A percentile compares a stretch with the other conserved stretches of the same genome.
These are phyloP conservation scores for Penicillium sp. DNA, from an alignment of 2,329 filamentous ascomycete genomes.

Conservation along the genomic window DNA sequence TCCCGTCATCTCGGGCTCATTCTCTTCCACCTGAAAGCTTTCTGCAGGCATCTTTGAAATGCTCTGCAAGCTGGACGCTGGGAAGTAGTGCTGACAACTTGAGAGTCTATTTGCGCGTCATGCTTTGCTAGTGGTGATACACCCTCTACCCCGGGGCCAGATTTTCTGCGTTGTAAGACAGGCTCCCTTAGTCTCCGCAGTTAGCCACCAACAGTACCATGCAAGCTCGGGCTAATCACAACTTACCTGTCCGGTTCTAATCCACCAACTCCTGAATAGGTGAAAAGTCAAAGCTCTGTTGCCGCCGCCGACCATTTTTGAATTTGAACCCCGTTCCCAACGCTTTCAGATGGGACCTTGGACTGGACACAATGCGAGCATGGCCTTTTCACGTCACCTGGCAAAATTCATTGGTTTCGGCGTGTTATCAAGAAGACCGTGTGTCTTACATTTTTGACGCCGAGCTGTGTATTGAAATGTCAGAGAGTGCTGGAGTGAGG, in stretches of 20 bases:
- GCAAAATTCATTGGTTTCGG: not conserved
- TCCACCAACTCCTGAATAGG: constrained; percentile 11
- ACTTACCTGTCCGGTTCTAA: constrained; percentile 1
- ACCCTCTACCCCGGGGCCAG: not conserved
- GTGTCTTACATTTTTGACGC: constrained; percentile 9
- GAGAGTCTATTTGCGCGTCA: not conserved
- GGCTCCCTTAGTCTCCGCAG: not conserved
- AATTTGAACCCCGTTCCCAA: constrained; percentile 7
- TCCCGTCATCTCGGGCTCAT: not conserved
- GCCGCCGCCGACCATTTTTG: constrained; percentile 5
- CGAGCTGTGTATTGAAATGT: not conserved
- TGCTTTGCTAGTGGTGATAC: not conserved
- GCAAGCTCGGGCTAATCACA: not conserved
- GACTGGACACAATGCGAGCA: constrained; percentile 11
- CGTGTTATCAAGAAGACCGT: not conserved
- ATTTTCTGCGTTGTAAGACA: not conserved
- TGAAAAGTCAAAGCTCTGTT: constrained; percentile 6
- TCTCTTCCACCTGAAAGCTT: not conserved
- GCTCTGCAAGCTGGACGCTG: not conserved
- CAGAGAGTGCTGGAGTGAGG: not conserved
- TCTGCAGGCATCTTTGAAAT: not conserved
- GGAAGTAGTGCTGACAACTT: not conserved
- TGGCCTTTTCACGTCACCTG: constrained; percentile 10
- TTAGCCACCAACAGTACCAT: not conserved
- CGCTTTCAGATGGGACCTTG: constrained; percentile 1